Evolutionary conservation across 2,329 filamentous ascomycete species (phyloP).

Genomic region (Paecilomyces dactylethromorphus): DNA sequence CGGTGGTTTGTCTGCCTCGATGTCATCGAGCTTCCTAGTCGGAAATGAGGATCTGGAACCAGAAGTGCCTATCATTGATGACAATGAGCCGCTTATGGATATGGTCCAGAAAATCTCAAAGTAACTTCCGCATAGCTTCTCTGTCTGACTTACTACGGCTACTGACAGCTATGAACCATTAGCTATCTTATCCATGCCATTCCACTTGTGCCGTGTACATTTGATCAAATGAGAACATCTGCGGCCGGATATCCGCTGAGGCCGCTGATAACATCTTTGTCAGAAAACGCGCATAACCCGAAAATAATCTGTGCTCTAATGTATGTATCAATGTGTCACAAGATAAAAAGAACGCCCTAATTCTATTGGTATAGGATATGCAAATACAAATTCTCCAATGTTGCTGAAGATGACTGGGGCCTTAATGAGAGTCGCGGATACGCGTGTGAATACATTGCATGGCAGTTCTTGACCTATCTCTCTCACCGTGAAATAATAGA

Average conservation of each 20-base stretch:
- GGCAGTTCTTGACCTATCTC: slow-evolving; percentile 53
- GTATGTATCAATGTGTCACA: slow-evolving; percentile 28
- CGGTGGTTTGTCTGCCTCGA: slow-evolving; percentile 6
- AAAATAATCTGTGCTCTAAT: slow-evolving; percentile 44
- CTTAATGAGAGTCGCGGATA: slow-evolving; percentile 51
- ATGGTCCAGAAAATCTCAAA: slow-evolving; percentile 34
- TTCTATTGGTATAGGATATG: slow-evolving; percentile 39
- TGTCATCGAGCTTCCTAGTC: slow-evolving; percentile 10
- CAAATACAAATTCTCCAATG: slow-evolving; percentile 49
- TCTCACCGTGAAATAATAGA: slow-evolving; percentile 53
- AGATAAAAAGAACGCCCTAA: not conserved
- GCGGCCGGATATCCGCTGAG: slow-evolving; percentile 30
- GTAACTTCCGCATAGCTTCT: slow-evolving; percentile 13
- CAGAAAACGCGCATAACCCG: slow-evolving; percentile 37
- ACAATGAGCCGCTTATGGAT: slow-evolving; percentile 31
- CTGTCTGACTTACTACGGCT: slow-evolving; percentile 1
- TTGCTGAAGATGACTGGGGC: slow-evolving; percentile 48
- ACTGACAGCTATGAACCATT: not conserved
- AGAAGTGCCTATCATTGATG: slow-evolving; percentile 35
- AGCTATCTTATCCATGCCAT: slow-evolving; percentile 36
- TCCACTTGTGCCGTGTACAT: slow-evolving; percentile 35
- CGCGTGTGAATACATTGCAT: slow-evolving; percentile 57
- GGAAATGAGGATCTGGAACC: slow-evolving; percentile 16
- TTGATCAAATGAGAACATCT: slow-evolving; percentile 38
- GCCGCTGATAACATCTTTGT: slow-evolving; percentile 31